phyloP scores from a whole-genome alignment of 2,329 filamentous ascomycete genomes.

The Colletotrichum destructivum region DNA sequence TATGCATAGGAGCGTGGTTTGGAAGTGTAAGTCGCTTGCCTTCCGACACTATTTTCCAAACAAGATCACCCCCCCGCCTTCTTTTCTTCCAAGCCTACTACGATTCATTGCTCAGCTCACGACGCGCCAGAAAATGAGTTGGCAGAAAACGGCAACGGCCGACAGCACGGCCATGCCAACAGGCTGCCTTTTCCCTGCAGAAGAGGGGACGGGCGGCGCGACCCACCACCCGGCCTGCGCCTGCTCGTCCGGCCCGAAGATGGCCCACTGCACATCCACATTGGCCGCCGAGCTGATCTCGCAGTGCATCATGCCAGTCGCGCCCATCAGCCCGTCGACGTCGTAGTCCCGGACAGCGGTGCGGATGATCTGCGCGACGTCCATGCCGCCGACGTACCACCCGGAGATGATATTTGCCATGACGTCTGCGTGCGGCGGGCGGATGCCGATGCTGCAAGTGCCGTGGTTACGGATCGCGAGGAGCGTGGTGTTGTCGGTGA shows the following conservation, averaged over 20 bases:
- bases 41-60: neutral
- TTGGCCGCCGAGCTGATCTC: neutral
- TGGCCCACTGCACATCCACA: slow-evolving; percentile 24
- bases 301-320: slow-evolving; percentile 28
- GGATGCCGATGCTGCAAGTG: slow-evolving; percentile 31
- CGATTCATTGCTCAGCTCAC: neutral
- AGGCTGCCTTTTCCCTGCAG: neutral
- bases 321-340: slow-evolving; percentile 10
- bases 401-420: neutral
- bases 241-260: slow-evolving; percentile 18
- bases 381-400: slow-evolving; percentile 26
- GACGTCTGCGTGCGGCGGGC: slow-evolving; percentile 13
- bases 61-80: neutral
- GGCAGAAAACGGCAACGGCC: slow-evolving; percentile 1
- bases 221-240: slow-evolving; percentile 9
- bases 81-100: neutral
- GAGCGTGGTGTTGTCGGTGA: slow-evolving; percentile 25
- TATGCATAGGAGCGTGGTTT: too few relatives aligned
- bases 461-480: slow-evolving; percentile 1
- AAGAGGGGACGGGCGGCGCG: slow-evolving; percentile 22
- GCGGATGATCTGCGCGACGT: slow-evolving; percentile 3
- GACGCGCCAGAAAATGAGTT: neutral
- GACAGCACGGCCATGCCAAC: neutral
- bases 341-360: slow-evolving; percentile 3
- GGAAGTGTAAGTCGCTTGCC: neutral